phyloP scores from a whole-genome alignment of 768 basidiomycete species.

The Suillus occidentalis region DNA sequence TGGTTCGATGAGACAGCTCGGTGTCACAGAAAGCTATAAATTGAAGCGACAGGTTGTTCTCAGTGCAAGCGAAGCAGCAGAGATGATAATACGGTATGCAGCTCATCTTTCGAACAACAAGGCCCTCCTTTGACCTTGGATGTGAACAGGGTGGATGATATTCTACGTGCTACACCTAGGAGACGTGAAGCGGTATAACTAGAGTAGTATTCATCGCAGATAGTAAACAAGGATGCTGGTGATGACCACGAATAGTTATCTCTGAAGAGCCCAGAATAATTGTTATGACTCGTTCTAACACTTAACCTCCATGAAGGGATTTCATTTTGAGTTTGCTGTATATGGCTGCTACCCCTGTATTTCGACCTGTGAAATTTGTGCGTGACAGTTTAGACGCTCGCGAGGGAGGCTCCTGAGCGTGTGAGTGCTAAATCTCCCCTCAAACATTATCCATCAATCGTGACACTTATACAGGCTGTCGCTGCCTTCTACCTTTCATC shows the following conservation, averaged over 20 bases:
- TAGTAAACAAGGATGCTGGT: neutral
- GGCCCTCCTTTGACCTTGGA: constrained; percentile 12
- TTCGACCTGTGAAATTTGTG: neutral
- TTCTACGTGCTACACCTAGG: constrained; percentile 84
- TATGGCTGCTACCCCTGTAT: neutral
- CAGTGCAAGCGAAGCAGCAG: constrained; percentile 95
- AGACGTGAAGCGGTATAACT: constrained; percentile 75
- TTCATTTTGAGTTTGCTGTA: neutral
- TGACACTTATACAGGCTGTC: neutral
- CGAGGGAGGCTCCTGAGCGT: neutral
- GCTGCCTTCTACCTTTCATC: neutral
- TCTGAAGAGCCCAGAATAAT: neutral
- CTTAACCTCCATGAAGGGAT: too few species aligned
- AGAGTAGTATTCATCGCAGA: neutral
- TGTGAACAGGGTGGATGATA: constrained; percentile 78
- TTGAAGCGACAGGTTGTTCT: constrained; percentile 93
- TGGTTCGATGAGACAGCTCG: constrained; percentile 82
- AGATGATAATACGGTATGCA: constrained; percentile 93
- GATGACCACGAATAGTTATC: neutral
- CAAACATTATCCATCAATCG: neutral
- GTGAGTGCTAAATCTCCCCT: neutral
- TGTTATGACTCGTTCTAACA: neutral
- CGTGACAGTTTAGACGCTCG: neutral
- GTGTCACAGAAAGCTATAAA: constrained; percentile 96
- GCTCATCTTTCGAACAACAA: neutral